phyloP scores from a whole-genome alignment of 305 asterid species.

The Fraxinus paxiana region DNA sequence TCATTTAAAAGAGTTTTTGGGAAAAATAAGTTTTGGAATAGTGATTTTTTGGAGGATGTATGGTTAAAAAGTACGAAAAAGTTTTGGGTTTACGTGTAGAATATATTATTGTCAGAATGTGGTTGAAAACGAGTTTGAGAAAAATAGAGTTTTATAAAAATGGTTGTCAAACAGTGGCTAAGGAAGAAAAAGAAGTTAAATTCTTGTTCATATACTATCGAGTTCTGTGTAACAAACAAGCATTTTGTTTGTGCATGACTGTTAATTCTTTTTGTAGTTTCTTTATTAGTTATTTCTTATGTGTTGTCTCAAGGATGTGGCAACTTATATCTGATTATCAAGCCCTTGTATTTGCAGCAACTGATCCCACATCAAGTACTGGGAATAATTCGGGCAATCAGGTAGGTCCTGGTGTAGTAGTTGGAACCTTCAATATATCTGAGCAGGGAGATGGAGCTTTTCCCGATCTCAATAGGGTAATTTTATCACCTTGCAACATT shows the following conservation, averaged over 20 bases:
- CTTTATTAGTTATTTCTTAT: constrained; percentile 11
- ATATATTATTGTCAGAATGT: no score
- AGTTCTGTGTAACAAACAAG: not conserved
- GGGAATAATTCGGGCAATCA: constrained; percentile 43
- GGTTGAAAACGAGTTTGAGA: no score
- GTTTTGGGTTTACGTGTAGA: no score
- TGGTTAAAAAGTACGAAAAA: no score
- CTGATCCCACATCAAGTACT: constrained; percentile 50
- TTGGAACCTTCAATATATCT: constrained; percentile 77
- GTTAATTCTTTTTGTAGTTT: constrained; percentile 6
- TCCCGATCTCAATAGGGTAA: constrained; percentile 78
- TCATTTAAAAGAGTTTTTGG: no score
- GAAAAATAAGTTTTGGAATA: no score
- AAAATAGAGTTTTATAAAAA: no score
- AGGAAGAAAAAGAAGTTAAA: not conserved
- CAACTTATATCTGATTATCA: constrained; percentile 24
- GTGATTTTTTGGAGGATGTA: no score
- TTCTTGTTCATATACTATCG: not conserved
- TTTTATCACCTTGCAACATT: constrained; percentile 11
- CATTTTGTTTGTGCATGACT: not conserved
- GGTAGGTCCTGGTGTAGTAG: constrained; percentile 58
- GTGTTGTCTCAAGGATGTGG: constrained; percentile 17
- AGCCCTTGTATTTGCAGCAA: constrained; percentile 42
- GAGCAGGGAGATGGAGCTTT: constrained; percentile 79
- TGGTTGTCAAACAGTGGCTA: no score